Evolutionary conservation across 495 filamentous ascomycete genomes (phyloP).

Genomic region (Penicillium flavigenum): DNA sequence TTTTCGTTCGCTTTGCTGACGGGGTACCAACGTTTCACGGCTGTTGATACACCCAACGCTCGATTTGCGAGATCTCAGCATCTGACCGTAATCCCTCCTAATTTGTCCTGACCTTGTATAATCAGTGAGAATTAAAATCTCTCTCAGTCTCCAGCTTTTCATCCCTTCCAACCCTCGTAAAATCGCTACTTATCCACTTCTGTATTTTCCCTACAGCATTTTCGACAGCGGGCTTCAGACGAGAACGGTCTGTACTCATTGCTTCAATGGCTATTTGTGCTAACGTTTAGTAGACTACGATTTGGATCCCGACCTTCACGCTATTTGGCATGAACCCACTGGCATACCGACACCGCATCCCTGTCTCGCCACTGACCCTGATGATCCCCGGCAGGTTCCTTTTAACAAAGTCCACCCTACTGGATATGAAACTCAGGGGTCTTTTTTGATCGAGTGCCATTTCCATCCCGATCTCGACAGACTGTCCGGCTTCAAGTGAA

Average conservation of each 20-base stretch:
- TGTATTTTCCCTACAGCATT: not conserved
- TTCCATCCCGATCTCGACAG: conserved; percentile 4
- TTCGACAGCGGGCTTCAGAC: not conserved
- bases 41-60: too few species aligned
- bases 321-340: conserved; percentile 10
- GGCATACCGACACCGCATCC: conserved; percentile 7
- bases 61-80: too few species aligned
- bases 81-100: too few species aligned
- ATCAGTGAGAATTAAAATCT: too few species aligned
- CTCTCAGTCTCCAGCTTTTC: not conserved
- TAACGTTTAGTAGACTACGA: too few species aligned
- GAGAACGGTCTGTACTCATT: not conserved
- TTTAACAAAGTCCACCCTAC: not conserved
- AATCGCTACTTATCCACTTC: conserved; percentile 2
- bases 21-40: too few species aligned
- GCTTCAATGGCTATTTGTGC: too few species aligned
- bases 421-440: not conserved
- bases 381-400: not conserved
- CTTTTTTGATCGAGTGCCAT: conserved; percentile 1
- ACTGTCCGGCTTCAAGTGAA: not conserved
- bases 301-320: not conserved
- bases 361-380: conserved; percentile 11
- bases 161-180: not conserved
- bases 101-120: too few species aligned
- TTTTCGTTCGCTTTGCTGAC: too few species aligned